Conservation (phyloP, 2,329 filamentous ascomycete genomes). For the Trichoderma lentiforme region DNA sequence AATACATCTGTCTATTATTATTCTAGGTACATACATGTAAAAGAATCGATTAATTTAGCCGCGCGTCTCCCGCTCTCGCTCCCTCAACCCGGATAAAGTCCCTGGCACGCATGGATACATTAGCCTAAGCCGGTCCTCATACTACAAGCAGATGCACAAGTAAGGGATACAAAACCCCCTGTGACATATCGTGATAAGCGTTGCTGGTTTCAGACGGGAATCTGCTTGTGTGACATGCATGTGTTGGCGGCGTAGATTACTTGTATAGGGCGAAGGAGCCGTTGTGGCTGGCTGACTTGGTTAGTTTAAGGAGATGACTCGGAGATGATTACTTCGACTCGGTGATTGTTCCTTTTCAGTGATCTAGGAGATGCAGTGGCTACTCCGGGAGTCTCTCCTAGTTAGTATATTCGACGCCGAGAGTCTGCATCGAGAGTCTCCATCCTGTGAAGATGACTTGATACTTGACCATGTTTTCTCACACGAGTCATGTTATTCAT, state of each 20-base stretch:
- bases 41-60: neutral
- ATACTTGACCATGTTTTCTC: neutral
- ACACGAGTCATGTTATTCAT: neutral
- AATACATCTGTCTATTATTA: neutral
- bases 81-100: neutral
- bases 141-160: neutral
- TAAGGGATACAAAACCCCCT: neutral
- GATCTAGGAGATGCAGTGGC: neutral
- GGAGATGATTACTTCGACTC: neutral
- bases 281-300: neutral
- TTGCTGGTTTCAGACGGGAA: neutral
- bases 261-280: neutral
- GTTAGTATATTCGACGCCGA: neutral
- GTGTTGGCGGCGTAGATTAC: neutral
- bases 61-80: neutral
- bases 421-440: neutral
- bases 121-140: neutral
- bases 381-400: neutral
- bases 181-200: neutral
- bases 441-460: neutral
- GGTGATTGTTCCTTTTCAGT: neutral
- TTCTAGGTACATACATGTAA: neutral
- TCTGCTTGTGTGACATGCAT: neutral
- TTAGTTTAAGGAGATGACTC: neutral
- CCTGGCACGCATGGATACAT: neutral